phyloP scores from a whole-genome alignment of 2,329 filamentous ascomycete species.

The Chaetomiaceae sp. region DNA sequence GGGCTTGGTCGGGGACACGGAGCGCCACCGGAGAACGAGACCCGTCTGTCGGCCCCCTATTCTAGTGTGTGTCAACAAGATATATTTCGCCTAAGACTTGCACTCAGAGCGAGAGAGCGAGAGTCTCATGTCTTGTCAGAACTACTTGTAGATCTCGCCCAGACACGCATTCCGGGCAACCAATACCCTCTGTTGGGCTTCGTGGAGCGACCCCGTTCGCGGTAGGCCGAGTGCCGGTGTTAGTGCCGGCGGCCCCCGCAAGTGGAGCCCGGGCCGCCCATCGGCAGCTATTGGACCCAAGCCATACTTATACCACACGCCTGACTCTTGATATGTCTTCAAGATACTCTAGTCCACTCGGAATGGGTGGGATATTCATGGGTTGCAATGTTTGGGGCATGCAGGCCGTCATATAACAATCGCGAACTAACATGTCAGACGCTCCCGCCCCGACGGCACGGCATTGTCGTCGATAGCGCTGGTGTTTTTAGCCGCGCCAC shows the following conservation, averaged over 20 bases:
- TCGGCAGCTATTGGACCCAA: constrained; percentile 6
- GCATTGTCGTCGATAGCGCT: background rate
- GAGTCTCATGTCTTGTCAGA: no score
- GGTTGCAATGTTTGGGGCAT: no score
- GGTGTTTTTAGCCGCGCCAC: background rate
- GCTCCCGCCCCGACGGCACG: background rate
- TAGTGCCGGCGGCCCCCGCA: background rate
- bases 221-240: background rate
- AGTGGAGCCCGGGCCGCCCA: background rate
- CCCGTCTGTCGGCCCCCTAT: background rate
- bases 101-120: no score
- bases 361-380: no score
- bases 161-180: background rate
- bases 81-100: no score
- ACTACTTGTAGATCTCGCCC: background rate
- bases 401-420: no score
- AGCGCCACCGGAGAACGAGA: background rate
- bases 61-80: no score
- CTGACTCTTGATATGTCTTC: background rate
- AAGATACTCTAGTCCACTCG: no score
- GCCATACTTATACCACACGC: no score
- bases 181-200: background rate
- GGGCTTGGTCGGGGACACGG: background rate
- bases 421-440: background rate
- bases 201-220: background rate